Conservation (phyloP, 139 green algal genomes). For the Chlorella sp. region DNA sequence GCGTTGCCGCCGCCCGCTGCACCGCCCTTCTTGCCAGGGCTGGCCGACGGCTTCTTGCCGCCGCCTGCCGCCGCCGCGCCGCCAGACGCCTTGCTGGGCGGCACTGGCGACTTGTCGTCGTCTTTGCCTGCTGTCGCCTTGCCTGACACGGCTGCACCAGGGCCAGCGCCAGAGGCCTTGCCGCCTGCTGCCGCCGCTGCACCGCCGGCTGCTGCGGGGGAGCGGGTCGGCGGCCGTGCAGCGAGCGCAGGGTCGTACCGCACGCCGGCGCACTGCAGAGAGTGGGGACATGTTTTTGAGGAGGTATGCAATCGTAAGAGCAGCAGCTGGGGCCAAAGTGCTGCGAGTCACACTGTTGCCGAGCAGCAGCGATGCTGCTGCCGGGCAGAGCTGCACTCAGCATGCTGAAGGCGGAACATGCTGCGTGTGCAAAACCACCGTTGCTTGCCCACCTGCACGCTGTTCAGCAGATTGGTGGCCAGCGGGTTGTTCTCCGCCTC, state of each 20-base stretch:
- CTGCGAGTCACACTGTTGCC: too few species aligned
- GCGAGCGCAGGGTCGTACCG: constrained; percentile 14
- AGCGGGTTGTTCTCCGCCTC: constrained; percentile 25
- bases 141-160: neutral
- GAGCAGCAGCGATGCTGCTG: too few species aligned
- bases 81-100: neutral
- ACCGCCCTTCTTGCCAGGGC: neutral
- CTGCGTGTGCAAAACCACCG: too few species aligned
- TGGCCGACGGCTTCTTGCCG: neutral
- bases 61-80: neutral
- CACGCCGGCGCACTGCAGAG: constrained; percentile 7
- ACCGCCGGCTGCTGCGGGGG: neutral
- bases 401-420: too few species aligned
- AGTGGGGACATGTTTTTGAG: too few species aligned
- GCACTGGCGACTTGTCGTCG: neutral
- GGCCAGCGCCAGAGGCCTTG: neutral
- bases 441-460: neutral
- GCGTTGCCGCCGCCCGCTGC: neutral
- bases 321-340: too few species aligned
- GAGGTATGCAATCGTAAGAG: too few species aligned
- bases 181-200: neutral
- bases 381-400: too few species aligned
- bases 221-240: neutral
- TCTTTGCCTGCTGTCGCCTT: neutral
- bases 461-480: constrained; percentile 27